Base-by-base conservation (phyloP, 768 basidiomycete species). In the Grammothele lineata region DNA sequence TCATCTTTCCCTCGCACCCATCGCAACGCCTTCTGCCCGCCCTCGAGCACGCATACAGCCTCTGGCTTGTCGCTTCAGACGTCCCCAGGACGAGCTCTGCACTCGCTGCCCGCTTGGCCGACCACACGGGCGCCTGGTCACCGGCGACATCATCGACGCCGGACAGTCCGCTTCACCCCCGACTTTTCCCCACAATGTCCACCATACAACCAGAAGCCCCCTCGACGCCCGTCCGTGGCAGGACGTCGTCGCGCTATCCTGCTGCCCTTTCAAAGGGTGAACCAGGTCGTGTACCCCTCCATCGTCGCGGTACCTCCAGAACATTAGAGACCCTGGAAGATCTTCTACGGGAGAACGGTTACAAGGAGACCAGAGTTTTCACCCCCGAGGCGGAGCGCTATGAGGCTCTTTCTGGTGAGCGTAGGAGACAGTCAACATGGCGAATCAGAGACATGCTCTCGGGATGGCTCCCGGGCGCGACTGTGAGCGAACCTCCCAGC, bases 321-420 rank as follows among this genome's bases (percentile, higher is more conserved):
- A 87, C 80, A 4, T 92, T 91, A 54, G 91, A 93, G 55, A 75
- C 80, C 5, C 74, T 95, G 17, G 92, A 92, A 54, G 89, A 93
- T 66, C 72, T 96, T 15, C 73, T 96, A 22, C 73, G 80, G 40
- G 87, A 92, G 62, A 90, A 90, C 1, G 92, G 92, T 2, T 94
- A 93, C 72, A 92, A 91, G 63, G 92, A 95, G 61, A 93, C 91
- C 3, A 78, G 92, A 35, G 76, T 96, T 10, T 87, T 89, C 57
- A 93, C 92, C 0, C 92, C 92, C 7, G 89, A 92, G 64, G 70
- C 75, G 4, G 87, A 91, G 49, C 74, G 77, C 32, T 58, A 61
- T 15, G 68, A 67, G 15, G 61, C 62, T 21, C 26, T 53, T 43
- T 48, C 50, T 61, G 56, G 48, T 52, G 58, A 48, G 32, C 47